Base-by-base conservation (phyloP, 345 rosid species). In the Aethionema arabicum region DNA sequence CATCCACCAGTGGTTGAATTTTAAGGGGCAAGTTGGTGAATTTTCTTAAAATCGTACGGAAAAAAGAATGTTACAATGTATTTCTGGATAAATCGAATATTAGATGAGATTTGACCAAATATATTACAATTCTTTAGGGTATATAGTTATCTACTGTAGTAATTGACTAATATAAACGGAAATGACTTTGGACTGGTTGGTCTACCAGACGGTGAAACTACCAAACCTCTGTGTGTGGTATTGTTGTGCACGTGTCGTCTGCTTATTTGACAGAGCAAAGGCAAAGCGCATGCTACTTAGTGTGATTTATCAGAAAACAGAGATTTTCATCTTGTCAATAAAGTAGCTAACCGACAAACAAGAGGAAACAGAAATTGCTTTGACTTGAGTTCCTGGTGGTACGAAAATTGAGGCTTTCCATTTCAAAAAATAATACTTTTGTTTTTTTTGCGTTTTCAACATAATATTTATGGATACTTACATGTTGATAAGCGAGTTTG, bases 171-270 rank as follows among this genome's bases (percentile, higher is more conserved):
- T 21, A 21, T 21, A 21, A 21, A 21, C 27, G 27, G 27, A 21
- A 21, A 21, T 31, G 47, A 30, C 63, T 63, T 76, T 80, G 82
- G 98, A 89, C 91, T 84, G 98, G 91, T 85, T 72, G 98, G 80
- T 92, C 77, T 74, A 87, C 86, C 97, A 70, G 88, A 79, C 88
- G 31, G 8, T 67, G 46, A 51, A 37, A 52, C 30, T 9, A 44
- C 52, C 36, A 30, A 2, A 52, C 27, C 12, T 29, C 32, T 40
- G 14, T 53, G 47, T 54, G 27, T 21, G 27, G 27, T 21, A 27
- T 32, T 54, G 43, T 32, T 54, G 43, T 6, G 9, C 5, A 47
- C 39, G 52, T 54, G 42, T 36, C 67, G 0, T 45, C 6, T 35
- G 37, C 56, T 45, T 2, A 45, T 52, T 60, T 45, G 61, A 44